These are phyloP conservation scores for Calcarisporium arbuscula DNA, from an alignment of 2,329 filamentous ascomycete species.

Conservation along the genomic window DNA sequence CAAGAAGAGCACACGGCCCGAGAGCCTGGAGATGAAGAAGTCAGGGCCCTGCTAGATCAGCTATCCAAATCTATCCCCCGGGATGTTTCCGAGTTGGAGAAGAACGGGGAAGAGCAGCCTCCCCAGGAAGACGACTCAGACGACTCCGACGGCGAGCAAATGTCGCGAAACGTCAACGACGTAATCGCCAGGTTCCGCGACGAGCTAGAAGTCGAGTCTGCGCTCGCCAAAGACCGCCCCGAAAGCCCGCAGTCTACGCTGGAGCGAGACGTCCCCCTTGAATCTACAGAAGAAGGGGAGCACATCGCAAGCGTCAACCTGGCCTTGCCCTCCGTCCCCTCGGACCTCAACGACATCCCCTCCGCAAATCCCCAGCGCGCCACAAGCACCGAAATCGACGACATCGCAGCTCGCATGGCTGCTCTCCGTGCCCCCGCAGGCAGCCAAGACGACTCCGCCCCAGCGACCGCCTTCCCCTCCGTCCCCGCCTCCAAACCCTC, in stretches of 20 bases:
- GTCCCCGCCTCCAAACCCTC: conserved; percentile 38
- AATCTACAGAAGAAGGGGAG: no score
- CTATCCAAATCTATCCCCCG: conserved; percentile 26
- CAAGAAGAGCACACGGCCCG: conserved; percentile 20
- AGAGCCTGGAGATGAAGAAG: conserved; percentile 24
- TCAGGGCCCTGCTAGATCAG: conserved; percentile 30
- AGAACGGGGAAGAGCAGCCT: background rate
- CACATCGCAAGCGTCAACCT: no score
- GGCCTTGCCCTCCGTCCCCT: conserved; percentile 41
- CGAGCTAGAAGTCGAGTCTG: conserved; percentile 32
- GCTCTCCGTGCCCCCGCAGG: conserved; percentile 36
- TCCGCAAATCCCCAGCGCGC: conserved; percentile 13
- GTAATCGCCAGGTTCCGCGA: conserved; percentile 41
- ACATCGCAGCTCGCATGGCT: conserved; percentile 46
- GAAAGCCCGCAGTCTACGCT: background rate
- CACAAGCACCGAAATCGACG: conserved; percentile 27
- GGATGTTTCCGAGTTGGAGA: conserved; percentile 10
- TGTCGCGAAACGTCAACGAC: conserved; percentile 36
- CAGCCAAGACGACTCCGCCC: conserved; percentile 22
- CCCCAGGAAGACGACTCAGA: conserved; percentile 21
- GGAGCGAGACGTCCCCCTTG: conserved; percentile 8
- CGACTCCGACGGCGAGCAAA: conserved; percentile 46
- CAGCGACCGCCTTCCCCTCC: conserved; percentile 42
- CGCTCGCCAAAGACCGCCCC: conserved; percentile 10
- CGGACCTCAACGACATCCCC: conserved; percentile 31